Base-by-base conservation (phyloP, 805 yeast species). In the Kodamaea hsintzibuensis region DNA sequence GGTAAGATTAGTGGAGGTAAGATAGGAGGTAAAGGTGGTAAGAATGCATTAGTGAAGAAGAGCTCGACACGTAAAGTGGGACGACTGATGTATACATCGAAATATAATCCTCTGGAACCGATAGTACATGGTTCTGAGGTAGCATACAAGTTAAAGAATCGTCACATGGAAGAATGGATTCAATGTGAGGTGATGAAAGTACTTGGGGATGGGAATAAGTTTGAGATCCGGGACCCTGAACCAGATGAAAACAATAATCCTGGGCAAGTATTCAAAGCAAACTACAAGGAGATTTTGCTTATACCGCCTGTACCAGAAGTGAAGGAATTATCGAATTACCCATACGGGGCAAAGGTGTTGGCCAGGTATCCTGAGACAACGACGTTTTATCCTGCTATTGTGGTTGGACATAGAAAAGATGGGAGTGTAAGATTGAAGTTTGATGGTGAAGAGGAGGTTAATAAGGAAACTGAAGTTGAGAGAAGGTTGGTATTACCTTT, bases 361-460 rank as follows among this genome's bases (percentile, higher is more conserved):
- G 99, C 98, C 0, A 80, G 96, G 62, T 95, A 95, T 63, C 99
- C 99, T 1, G 99, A 95, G 61, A 95, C 99, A 0, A 95, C 99
- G 0, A 92, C 98, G 0, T 95, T 95, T 63, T 95, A 95, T 63
- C 90, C 96, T 2, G 99, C 99, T 0, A 89, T 89, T 49, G 98
- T 95, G 2, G 85, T 85, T 19, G 92, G 96, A 0, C 78, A 82
- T 47, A 84, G 83, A 51, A 78, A 89, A 59, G 92, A 87, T 58
- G 91, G 92, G 0, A 81, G 79, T 10, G 93, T 96, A 58, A 74
- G 91, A 58, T 76, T 95, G 53, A 82, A 83, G 63, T 95, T 95
- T 64, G 98, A 93, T 60, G 99, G 98, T 8, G 99, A 95, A 67
- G 99, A 95, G 66, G 99, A 95, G 63, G 96, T 85, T 0, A 92